Conservation (phyloP, 371 early-diverging fungal species). For the Dentiscutata heterogama region DNA sequence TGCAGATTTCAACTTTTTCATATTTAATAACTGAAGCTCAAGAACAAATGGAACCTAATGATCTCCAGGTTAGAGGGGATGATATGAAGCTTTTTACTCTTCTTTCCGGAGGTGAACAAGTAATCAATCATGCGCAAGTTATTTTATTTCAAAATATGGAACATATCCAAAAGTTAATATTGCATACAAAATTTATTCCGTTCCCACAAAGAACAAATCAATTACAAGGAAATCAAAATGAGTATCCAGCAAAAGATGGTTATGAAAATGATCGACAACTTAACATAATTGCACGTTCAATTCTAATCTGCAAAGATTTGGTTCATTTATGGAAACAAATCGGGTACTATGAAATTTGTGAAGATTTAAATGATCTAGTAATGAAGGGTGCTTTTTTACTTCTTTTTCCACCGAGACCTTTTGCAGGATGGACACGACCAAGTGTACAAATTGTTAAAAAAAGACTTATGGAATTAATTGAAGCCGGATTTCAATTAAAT, state of each 20-base stretch:
- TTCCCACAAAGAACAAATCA: slow-evolving; percentile 17
- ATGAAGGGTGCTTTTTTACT: slow-evolving; percentile 17
- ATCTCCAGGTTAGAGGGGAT: not conserved
- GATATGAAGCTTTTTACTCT: slow-evolving; percentile 28
- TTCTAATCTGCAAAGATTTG: slow-evolving; percentile 1
- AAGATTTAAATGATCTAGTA: slow-evolving; percentile 33
- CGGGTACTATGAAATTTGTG: slow-evolving; percentile 15
- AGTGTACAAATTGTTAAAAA: not conserved
- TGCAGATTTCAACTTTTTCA: not conserved
- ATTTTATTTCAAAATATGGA: slow-evolving; percentile 4
- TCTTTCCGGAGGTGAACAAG: not conserved
- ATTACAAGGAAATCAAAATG: not conserved
- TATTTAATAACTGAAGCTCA: not conserved
- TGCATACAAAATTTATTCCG: not conserved
- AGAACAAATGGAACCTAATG: not conserved
- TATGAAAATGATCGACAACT: slow-evolving; percentile 36
- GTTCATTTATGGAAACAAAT: slow-evolving; percentile 19
- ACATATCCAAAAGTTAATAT: slow-evolving; percentile 5
- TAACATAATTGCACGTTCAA: slow-evolving; percentile 10
- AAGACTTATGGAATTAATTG: not conserved
- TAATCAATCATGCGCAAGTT: not conserved
- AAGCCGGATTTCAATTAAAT: slow-evolving; percentile 17
- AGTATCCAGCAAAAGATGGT: slow-evolving; percentile 25
- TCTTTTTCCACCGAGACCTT: not conserved
- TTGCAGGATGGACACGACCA: not conserved